Evolutionary conservation across 2,329 filamentous ascomycete genomes (phyloP).

Genomic region (Meredithiella fracta): DNA sequence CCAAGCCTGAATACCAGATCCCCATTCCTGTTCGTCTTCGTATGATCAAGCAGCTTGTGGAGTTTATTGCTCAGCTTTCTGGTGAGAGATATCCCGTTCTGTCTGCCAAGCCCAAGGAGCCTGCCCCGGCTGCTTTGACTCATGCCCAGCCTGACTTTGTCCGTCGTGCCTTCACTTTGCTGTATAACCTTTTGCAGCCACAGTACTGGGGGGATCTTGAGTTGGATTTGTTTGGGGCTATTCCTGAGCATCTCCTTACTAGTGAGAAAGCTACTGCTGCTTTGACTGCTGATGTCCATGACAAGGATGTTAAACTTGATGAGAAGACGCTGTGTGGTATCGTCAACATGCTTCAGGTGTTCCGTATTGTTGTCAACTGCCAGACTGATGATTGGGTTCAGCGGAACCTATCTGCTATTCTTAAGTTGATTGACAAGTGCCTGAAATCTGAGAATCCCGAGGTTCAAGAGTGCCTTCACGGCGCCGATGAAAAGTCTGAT

Average conservation of each 20-base stretch:
- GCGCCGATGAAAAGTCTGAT: conserved; percentile 51
- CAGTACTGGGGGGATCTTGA: conserved; percentile 86
- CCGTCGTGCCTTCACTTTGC: conserved; percentile 64
- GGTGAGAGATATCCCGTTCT: conserved; percentile 63
- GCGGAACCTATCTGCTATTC: conserved; percentile 56
- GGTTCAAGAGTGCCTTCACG: conserved; percentile 81
- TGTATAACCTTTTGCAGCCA: conserved; percentile 71
- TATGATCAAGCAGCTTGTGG: conserved; percentile 87
- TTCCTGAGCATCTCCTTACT: conserved; percentile 70
- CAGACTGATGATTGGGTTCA: conserved; percentile 86
- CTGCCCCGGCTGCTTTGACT: conserved; percentile 27
- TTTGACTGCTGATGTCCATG: conserved; percentile 40
- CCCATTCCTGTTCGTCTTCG: conserved; percentile 51
- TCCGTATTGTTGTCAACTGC: conserved; percentile 75
- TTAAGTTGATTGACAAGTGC: conserved; percentile 80
- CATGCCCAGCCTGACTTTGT: conserved; percentile 17
- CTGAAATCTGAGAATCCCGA: conserved; percentile 79
- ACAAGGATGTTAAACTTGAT: conserved; percentile 55
- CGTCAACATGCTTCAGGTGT: conserved; percentile 77
- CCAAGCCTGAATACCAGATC: conserved; percentile 48
- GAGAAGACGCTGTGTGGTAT: conserved; percentile 44
- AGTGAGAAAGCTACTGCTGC: conserved; percentile 57
- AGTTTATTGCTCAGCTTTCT: conserved; percentile 80
- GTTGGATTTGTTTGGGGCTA: conserved; percentile 68
- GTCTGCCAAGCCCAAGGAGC: conserved; percentile 48